Conservation (phyloP, 2,329 filamentous ascomycete species). For the Calonectria multiphialidica region DNA sequence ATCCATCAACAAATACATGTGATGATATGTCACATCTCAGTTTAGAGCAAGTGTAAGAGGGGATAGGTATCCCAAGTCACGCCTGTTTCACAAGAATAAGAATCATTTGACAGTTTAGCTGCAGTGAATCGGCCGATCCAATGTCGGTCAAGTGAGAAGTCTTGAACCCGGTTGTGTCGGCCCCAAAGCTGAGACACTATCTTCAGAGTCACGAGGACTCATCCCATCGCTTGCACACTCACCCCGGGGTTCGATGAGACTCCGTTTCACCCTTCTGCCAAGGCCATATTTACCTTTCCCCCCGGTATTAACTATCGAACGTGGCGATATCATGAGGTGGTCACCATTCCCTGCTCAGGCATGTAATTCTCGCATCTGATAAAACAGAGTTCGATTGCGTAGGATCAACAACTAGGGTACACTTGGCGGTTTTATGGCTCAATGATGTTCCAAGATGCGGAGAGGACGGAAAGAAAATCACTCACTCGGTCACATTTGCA, state of each 20-base stretch:
- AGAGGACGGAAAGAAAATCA: neutral
- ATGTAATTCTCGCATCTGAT: neutral
- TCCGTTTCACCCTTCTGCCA: neutral
- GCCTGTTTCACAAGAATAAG: neutral
- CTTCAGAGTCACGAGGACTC: neutral
- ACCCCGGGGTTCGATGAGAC: neutral
- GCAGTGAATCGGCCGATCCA: neutral
- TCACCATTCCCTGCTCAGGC: neutral
- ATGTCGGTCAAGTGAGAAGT: neutral
- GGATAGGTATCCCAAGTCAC: neutral
- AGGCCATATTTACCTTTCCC: neutral
- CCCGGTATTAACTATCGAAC: neutral
- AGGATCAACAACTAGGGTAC: neutral
- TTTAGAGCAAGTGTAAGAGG: neutral
- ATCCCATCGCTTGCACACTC: neutral
- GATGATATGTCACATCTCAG: neutral
- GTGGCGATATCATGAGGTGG: neutral
- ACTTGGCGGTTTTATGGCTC: neutral
- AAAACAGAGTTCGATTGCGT: neutral
- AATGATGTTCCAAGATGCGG: neutral
- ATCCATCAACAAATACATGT: neutral
- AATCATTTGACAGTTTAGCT: neutral
- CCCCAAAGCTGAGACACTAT: neutral
- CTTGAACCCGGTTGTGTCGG: neutral
- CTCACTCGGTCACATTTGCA: neutral